Percentiles rank a stretch among this genome's conserved stretches.
Evolutionary conservation across 148 eudicot species (phyloP).

Genomic region (Chenopodium quinoa): DNA sequence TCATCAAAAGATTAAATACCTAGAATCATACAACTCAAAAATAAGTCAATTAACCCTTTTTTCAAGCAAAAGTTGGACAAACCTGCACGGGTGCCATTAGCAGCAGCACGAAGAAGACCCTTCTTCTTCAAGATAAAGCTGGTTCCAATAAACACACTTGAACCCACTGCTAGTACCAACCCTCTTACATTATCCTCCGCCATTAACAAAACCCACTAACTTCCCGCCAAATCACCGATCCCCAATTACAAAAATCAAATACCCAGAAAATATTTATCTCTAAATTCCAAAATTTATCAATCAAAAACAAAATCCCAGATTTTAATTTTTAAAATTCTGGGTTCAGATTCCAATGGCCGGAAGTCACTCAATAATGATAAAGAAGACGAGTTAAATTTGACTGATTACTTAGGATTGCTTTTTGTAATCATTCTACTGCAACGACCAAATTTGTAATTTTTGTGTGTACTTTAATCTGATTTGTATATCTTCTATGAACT

Average conservation of each 20-base stretch:
- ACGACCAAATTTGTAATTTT: background rate
- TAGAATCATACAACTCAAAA: background rate
- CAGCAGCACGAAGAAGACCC: conserved; percentile 82
- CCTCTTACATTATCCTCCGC: conserved; percentile 58
- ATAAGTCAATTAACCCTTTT: too few species aligned
- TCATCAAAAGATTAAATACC: background rate
- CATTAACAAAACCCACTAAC: conserved; percentile 10
- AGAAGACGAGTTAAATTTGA: conserved; percentile 4
- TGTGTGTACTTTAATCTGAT: background rate
- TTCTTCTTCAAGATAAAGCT: conserved; percentile 90
- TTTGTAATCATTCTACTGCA: background rate
- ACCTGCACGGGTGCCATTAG: conserved; percentile 79
- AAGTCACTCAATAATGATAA: conserved; percentile 4
- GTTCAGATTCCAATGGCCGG: background rate
- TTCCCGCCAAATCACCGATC: conserved; percentile 13
- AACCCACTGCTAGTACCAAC: conserved; percentile 62
- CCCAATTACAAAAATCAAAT: background rate
- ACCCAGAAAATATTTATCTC: conserved; percentile 12
- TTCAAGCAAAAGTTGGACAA: background rate
- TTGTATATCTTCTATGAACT: conserved; percentile 20
- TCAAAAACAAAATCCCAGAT: background rate
- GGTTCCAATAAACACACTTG: conserved; percentile 73
- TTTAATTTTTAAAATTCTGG: background rate
- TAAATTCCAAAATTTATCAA: conserved; percentile 6
- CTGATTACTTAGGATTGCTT: conserved; percentile 2